Conservation (phyloP, 352 stramenopile species). For the Globisporangium solare region DNA sequence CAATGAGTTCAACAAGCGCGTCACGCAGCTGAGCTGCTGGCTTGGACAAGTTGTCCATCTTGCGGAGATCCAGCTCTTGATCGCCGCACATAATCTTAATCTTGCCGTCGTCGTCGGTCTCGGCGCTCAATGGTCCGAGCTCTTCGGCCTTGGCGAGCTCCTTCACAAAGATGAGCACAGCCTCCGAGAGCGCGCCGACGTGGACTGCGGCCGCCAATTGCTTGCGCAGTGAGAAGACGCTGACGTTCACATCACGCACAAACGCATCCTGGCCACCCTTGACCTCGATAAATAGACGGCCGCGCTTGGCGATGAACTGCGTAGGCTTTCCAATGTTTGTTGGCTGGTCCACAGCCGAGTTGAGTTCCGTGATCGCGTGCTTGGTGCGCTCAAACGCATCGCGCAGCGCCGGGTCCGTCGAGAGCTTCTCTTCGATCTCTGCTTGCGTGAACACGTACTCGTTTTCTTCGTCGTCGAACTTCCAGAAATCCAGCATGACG, state of each 20-base stretch:
- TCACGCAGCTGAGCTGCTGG: constrained; percentile 39
- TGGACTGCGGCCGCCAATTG: constrained; percentile 33
- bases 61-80: constrained; percentile 38
- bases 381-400: constrained; percentile 25
- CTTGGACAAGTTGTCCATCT: constrained; percentile 38
- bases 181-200: constrained; percentile 26
- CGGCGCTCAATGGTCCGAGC: constrained; percentile 23
- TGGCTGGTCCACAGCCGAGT: constrained; percentile 30
- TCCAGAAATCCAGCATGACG: constrained; percentile 32
- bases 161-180: constrained; percentile 33
- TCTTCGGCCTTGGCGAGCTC: constrained; percentile 47
- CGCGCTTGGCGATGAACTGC: constrained; percentile 30
- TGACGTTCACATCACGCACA: constrained; percentile 25
- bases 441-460: constrained; percentile 23
- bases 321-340: constrained; percentile 20
- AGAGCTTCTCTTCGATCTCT: constrained; percentile 22
- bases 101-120: constrained; percentile 31
- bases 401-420: constrained; percentile 13
- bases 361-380: constrained; percentile 23
- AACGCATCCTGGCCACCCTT: constrained; percentile 22
- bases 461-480: constrained; percentile 41
- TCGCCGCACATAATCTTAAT: constrained; percentile 46
- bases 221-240: constrained; percentile 36
- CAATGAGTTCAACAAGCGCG: constrained; percentile 41
- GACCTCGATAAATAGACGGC: constrained; percentile 26